Base-by-base conservation (phyloP, 2,329 filamentous ascomycete genomes). In the Alternaria brassicae region DNA sequence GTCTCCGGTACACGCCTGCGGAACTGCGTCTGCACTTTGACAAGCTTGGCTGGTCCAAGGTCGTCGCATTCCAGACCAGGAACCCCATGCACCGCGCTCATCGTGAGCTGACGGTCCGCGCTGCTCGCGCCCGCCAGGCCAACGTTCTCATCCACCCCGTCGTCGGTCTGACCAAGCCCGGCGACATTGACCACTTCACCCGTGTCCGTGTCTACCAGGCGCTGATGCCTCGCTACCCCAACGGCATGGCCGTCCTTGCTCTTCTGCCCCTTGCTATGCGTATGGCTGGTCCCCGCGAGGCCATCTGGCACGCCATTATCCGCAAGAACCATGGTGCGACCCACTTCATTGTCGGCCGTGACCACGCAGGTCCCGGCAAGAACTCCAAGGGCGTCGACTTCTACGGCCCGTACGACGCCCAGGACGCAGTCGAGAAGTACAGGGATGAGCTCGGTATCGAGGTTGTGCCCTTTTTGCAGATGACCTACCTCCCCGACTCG, bases 81-180 rank as follows among this genome's bases (percentile, higher is more conserved):
- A 99, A 99, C 84, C 95, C 95, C 72, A 99, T 99, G 95, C 95
- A 99, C 85, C 91, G 95, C 75, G 95, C 95, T 79, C 95, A 99
- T 83, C 89, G 95, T 82, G 95, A 99, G 84, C 84, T 99, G 80
- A 99, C 95, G 60, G 95, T 99, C 76, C 93, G 95, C 75, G 95
- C 95, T 69, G 95, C 95, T 68, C 94, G 95, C 73, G 91, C 91
- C 58, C 92, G 96, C 81, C 93, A 97, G 81, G 95, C 95, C 79
- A 99, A 99, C 79, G 95, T 99, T 70, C 90, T 99, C 75, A 99
- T 99, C 80, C 95, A 99, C 84, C 95, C 95, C 62, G 95, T 99
- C 66, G 95, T 99, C 67, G 95, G 95, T 77, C 87, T 99, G 75
- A 99, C 95, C 79, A 99, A 99, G 86, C 95, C 95, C 59, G 95